Percentiles rank a stretch among this genome's conserved stretches.
Evolutionary conservation across 345 rosid genomes (phyloP).

Genomic region (Camelina hispida): DNA sequence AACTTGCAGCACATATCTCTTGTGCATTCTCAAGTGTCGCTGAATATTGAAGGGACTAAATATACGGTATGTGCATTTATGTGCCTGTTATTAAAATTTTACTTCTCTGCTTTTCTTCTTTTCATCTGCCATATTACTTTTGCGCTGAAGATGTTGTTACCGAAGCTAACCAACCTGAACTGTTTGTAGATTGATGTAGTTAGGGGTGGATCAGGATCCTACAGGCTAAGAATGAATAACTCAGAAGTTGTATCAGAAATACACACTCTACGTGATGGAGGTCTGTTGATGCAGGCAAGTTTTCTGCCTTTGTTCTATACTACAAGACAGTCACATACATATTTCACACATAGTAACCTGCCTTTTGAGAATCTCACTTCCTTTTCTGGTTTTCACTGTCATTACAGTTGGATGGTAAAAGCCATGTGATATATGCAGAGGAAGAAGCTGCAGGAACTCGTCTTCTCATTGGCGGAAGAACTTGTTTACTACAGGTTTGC

Average conservation of each 20-base stretch:
- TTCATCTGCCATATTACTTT: conserved; percentile 18
- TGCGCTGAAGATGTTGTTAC: conserved; percentile 15
- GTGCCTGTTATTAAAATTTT: too few relatives aligned
- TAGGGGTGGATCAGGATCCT: conserved; percentile 95
- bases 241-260: conserved; percentile 96
- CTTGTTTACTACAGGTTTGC: conserved; percentile 91
- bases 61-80: conserved; percentile 66
- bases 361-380: conserved; percentile 24
- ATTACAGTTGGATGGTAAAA: conserved; percentile 91
- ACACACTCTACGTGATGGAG: conserved; percentile 98
- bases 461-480: conserved; percentile 97
- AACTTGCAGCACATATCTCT: conserved; percentile 91
- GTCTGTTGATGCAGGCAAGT: conserved; percentile 97
- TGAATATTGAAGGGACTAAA: conserved; percentile 99
- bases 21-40: conserved; percentile 91
- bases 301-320: conserved; percentile 24
- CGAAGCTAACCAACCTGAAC: conserved; percentile 1
- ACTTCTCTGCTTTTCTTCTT: neutral
- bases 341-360: conserved; percentile 12
- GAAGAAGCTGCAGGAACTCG: conserved; percentile 99
- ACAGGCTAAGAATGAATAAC: conserved; percentile 80
- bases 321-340: neutral
- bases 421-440: conserved; percentile 97
- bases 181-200: conserved; percentile 80
- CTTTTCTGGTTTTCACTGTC: conserved; percentile 16